Evolutionary conservation across 768 basidiomycete genomes (phyloP), one percentile per base, ranked within the genome.

Genomic region (Sutorius australiensis): DNA sequence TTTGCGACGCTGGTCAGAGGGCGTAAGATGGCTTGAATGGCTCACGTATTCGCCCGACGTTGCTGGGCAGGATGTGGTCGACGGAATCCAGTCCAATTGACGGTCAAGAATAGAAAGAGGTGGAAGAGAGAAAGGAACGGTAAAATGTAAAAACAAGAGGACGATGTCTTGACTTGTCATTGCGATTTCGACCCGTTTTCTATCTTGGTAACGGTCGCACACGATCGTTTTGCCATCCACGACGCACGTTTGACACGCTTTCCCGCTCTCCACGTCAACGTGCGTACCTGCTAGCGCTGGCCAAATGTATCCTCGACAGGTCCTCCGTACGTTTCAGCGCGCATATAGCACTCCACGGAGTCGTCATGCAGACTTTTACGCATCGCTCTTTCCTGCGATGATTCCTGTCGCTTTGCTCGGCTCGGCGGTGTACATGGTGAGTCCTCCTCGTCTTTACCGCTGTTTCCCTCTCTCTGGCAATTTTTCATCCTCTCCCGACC

Each of bases 351-450:
- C 50, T 19, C 56, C 48, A 27, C 61, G 63, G 51, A 82, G 79
- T 30, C 71, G 75, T 11, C 86, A 91, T 66, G 79, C 79, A 6
- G 72, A 76, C 58, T 83, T 86, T 77, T 92, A 92, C 67, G 73
- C 81, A 40, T 77, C 82, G 48, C 76, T 84, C 45, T 69, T 86
- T 36, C 90, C 90, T 27, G 81, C 80, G 31, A 91, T 91, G 87
- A 71, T 91, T 45, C 90, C 89, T 9, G 73, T 92, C 48, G 82
- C 84, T 47, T 72, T 92, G 47, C 75, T 92, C 12, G 90, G 89
- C 16, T 89, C 88, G 47, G 86, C 84, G 9, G 78, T 92, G 51
- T 92, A 89, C 71, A 74, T 89, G 60, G 89, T 88, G 64, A 52
- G 79, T 57, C 34, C 9, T 33, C 30, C 32, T 27, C 24, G 7